These are phyloP conservation scores for Euphorbia corollata DNA, from an alignment of 441 rosid genomes.

Conservation along the genomic window DNA sequence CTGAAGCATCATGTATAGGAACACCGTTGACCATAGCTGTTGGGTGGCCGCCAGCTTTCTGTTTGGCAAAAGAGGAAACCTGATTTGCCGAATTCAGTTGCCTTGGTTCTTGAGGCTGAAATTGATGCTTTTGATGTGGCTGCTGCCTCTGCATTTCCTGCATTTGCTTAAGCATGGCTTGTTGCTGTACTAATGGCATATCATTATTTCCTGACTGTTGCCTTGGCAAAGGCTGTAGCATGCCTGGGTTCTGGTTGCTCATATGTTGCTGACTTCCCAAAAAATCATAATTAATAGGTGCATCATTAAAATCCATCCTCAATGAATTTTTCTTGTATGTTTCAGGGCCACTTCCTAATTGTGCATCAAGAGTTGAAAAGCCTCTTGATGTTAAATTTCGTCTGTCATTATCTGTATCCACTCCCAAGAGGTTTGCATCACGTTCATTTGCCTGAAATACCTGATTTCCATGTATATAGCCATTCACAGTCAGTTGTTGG, in stretches of 20 bases:
- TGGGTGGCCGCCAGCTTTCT: slow-evolving; percentile 35
- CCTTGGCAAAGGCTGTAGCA: slow-evolving; percentile 55
- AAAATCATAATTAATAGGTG: slow-evolving; percentile 63
- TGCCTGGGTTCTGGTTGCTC: slow-evolving; percentile 48
- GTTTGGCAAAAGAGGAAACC: slow-evolving; percentile 42
- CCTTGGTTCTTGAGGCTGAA: slow-evolving; percentile 43
- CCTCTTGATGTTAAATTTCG: slow-evolving; percentile 46
- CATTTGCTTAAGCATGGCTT: slow-evolving; percentile 55
- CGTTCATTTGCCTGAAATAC: slow-evolving; percentile 42
- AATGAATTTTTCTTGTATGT: slow-evolving; percentile 38
- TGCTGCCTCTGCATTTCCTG: slow-evolving; percentile 69
- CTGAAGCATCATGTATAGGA: slow-evolving; percentile 56
- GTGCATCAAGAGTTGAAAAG: slow-evolving; percentile 39
- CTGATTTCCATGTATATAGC: slow-evolving; percentile 54
- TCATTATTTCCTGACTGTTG: slow-evolving; percentile 61
- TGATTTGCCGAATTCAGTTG: slow-evolving; percentile 44
- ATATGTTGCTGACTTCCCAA: slow-evolving; percentile 62
- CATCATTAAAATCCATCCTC: slow-evolving; percentile 51
- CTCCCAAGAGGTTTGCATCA: slow-evolving; percentile 58
- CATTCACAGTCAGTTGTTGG: slow-evolving; percentile 47
- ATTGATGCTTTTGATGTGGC: slow-evolving; percentile 47
- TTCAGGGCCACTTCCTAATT: slow-evolving; percentile 37
- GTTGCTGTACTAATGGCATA: slow-evolving; percentile 67
- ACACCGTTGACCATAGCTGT: slow-evolving; percentile 47
- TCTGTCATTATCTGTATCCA: slow-evolving; percentile 49